Conservation (phyloP, 345 rosid species). For the Ceriops zippeliana region DNA sequence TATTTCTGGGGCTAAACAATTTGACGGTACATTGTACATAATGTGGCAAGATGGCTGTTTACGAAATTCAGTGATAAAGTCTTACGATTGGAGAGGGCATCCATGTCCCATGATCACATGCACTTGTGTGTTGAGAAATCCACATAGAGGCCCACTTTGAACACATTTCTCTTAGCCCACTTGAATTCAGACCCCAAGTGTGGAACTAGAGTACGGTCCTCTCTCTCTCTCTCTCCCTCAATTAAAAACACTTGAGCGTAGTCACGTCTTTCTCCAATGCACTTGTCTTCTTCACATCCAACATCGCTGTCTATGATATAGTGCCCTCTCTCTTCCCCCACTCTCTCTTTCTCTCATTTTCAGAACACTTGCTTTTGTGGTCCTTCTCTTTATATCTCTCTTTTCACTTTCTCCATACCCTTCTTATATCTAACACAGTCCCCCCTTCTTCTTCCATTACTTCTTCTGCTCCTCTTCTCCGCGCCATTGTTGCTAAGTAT, state of each 20-base stretch:
- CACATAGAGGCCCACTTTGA: constrained; percentile 76
- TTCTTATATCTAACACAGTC: constrained; percentile 21
- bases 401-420: constrained; percentile 39
- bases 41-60: constrained; percentile 1
- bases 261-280: constrained; percentile 57
- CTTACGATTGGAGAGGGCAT: constrained; percentile 22
- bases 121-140: constrained; percentile 48
- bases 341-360: constrained; percentile 21
- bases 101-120: constrained; percentile 54
- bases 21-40: not conserved
- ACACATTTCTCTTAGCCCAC: constrained; percentile 56
- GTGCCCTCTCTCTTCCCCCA: constrained; percentile 35
- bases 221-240: not conserved
- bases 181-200: constrained; percentile 52
- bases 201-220: constrained; percentile 14
- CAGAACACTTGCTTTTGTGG: constrained; percentile 36
- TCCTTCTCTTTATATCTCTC: constrained; percentile 69
- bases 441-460: constrained; percentile 11
- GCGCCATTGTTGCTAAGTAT: not conserved
- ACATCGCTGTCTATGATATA: constrained; percentile 59
- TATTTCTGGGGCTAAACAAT: not conserved
- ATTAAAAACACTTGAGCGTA: constrained; percentile 8
- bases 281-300: constrained; percentile 74
- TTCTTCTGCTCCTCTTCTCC: not conserved
- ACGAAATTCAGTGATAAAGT: constrained; percentile 10